phyloP scores from a whole-genome alignment of 345 rosid genomes.

The Pistacia vera region DNA sequence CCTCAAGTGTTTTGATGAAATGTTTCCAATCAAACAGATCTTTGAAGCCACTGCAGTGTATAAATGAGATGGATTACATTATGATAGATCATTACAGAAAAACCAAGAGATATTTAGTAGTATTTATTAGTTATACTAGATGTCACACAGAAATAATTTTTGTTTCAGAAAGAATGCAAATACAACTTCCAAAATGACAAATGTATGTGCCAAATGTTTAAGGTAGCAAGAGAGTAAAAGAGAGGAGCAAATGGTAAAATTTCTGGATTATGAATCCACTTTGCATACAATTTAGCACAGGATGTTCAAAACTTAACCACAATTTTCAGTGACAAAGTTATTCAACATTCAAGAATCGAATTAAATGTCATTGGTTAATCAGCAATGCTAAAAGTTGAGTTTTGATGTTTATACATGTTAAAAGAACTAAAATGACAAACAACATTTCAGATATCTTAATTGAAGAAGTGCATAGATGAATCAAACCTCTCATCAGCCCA shows the following conservation, averaged over 20 bases:
- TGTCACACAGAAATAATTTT: background rate
- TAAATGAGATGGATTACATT: constrained; percentile 13
- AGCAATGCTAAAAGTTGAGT: background rate
- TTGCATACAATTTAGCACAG: background rate
- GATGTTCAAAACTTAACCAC: background rate
- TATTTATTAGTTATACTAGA: background rate
- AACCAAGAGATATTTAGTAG: too few species aligned
- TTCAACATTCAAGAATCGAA: background rate
- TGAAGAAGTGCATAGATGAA: background rate
- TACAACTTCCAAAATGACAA: background rate
- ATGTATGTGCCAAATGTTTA: background rate
- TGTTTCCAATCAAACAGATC: constrained; percentile 94
- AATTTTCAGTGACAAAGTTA: background rate
- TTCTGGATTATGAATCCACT: background rate
- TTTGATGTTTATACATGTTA: background rate
- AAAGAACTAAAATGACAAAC: background rate
- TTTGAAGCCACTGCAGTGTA: constrained; percentile 76
- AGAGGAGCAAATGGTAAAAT: background rate
- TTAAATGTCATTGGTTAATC: background rate
- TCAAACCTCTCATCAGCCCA: constrained; percentile 91
- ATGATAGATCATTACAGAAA: constrained; percentile 11
- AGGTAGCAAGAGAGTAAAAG: background rate
- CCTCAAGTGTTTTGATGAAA: constrained; percentile 75
- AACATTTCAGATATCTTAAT: background rate
- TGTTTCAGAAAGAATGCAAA: background rate